phyloP scores from a whole-genome alignment of 164 flowering plant genomes.

The Vitis rotundifolia region DNA sequence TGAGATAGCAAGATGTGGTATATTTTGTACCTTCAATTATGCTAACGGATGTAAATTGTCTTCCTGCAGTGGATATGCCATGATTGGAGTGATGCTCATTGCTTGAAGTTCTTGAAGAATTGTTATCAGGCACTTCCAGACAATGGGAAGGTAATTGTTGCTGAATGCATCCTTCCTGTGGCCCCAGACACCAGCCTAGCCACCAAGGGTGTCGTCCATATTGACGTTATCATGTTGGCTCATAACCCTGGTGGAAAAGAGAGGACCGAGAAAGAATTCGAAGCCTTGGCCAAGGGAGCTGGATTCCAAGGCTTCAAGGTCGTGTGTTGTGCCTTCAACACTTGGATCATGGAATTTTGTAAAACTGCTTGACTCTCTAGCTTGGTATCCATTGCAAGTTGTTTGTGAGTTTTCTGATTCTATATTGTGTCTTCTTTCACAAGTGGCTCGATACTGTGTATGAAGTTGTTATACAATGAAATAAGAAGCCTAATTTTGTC shows the following conservation, averaged over 20 bases:
- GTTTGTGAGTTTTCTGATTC: not conserved
- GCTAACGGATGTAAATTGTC: not conserved
- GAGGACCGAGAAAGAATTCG: constrained; percentile 68
- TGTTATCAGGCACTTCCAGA: constrained; percentile 70
- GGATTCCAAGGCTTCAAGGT: constrained; percentile 58
- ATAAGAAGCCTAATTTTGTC: too few species aligned
- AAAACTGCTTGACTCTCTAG: constrained; percentile 28
- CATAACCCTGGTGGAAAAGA: constrained; percentile 90
- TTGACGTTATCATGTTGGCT: constrained; percentile 75
- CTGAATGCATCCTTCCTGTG: constrained; percentile 63
- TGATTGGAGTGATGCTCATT: constrained; percentile 89
- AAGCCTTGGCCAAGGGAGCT: constrained; percentile 61
- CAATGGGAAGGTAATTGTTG: constrained; percentile 71
- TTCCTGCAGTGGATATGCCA: constrained; percentile 77
- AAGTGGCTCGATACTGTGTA: not conserved
- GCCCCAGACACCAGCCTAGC: constrained; percentile 47
- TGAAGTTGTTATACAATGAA: too few species aligned
- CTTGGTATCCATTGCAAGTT: not conserved
- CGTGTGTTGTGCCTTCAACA: constrained; percentile 49
- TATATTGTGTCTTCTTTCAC: not conserved
- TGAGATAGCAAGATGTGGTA: too few species aligned
- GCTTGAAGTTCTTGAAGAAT: constrained; percentile 68
- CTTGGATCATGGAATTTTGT: constrained; percentile 68
- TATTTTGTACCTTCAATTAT: not conserved
- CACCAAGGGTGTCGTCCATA: constrained; percentile 38